Conservation (phyloP, 306 rosid genomes). For the Oxytropis ochrocephala region DNA sequence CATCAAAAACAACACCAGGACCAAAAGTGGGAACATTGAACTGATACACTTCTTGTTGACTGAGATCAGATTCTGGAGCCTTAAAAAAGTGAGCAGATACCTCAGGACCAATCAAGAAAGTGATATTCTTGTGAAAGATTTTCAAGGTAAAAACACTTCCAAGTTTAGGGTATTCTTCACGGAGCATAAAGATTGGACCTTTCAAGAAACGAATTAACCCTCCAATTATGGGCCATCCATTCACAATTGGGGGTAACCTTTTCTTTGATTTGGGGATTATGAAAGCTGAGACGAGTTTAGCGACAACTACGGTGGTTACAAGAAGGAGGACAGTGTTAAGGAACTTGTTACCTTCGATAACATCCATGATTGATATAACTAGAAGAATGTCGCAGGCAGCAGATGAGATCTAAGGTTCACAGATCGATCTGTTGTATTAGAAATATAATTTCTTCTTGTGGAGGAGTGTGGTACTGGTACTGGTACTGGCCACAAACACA, state of each 20-base stretch:
- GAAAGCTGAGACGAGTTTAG: conserved; percentile 48
- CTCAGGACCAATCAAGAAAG: conserved; percentile 91
- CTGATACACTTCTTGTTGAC: conserved; percentile 93
- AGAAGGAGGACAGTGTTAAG: conserved; percentile 50
- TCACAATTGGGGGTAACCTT: conserved; percentile 56
- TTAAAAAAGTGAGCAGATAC: conserved; percentile 88
- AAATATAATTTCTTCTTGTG: too few relatives aligned
- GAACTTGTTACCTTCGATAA: conserved; percentile 23
- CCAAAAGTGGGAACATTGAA: conserved; percentile 97
- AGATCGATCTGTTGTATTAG: too few relatives aligned
- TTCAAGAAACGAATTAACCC: conserved; percentile 61
- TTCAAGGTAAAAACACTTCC: conserved; percentile 82
- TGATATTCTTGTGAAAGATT: conserved; percentile 57
- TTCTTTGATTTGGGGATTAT: conserved; percentile 52
- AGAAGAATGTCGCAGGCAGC: too few relatives aligned
- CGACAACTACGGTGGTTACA: conserved; percentile 52
- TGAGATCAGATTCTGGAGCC: conserved; percentile 79
- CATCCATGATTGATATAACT: conserved; percentile 24
- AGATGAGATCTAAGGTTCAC: too few relatives aligned
- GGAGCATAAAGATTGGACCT: conserved; percentile 79
- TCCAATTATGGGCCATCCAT: conserved; percentile 56
- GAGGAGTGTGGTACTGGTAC: too few relatives aligned
- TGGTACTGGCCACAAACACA: too few relatives aligned
- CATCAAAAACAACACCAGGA: conserved; percentile 93
- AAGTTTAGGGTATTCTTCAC: conserved; percentile 75